Percentiles rank a stretch among this genome's conserved stretches.
These are phyloP conservation scores for Lentithecium fluviatile DNA, from an alignment of 495 filamentous ascomycete genomes.

Conservation along the genomic window DNA sequence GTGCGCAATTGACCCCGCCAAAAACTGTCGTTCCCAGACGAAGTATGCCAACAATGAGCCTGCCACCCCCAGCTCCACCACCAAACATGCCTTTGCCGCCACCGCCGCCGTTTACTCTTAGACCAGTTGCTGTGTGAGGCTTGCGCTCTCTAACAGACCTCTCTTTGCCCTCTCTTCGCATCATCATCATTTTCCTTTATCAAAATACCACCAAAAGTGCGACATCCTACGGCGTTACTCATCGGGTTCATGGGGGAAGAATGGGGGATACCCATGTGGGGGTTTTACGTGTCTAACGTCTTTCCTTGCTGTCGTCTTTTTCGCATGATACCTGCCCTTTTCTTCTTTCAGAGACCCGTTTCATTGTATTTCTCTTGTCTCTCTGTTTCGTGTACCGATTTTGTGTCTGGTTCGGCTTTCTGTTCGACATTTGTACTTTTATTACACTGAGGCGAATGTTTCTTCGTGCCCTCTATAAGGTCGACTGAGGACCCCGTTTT, in stretches of 20 bases:
- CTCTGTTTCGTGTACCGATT: no score
- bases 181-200: background rate
- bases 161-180: background rate
- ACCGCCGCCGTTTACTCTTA: conserved; percentile 20
- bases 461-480: no score
- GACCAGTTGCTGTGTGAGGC: conserved; percentile 6
- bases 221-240: background rate
- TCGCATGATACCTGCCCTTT: background rate
- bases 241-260: background rate
- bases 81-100: conserved; percentile 40
- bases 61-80: conserved; percentile 42
- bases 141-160: background rate
- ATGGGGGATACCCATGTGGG: no score
- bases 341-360: background rate
- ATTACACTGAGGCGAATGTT: no score
- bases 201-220: background rate
- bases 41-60: conserved; percentile 35
- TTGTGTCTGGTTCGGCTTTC: no score
- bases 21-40: conserved; percentile 16
- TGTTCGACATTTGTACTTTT: no score
- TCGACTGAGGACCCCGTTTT: no score
- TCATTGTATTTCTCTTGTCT: no score
- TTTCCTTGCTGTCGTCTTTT: background rate
- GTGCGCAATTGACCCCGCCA: background rate
- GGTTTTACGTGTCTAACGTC: background rate